Evolutionary conservation across 176 grass and related monocot species (phyloP), one percentile per base, ranked within the genome.

Genomic region (Phoenix dactylifera): DNA sequence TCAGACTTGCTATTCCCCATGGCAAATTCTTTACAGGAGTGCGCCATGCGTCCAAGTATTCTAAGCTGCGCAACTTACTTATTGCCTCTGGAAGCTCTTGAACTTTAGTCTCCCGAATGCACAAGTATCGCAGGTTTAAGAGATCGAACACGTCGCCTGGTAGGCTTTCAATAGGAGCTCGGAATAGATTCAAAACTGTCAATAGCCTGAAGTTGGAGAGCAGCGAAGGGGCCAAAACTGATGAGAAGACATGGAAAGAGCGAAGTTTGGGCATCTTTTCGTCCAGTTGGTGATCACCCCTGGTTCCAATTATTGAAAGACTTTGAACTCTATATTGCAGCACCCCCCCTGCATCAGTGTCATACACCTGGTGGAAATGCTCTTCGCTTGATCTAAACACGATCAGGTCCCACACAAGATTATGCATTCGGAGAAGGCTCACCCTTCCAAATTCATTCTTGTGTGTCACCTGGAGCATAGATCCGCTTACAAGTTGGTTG

Each of bases 81-180:
- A 81, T 53, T 24, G 62, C 64, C 58, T 19, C 15, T 12, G 79
- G 62, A 19, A 71, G 61, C 17, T 35, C 64, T 30, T 50, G 0
- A 65, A 75, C 59, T 48, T 59, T 65, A 4, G 79, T 81, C 49
- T 18, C 17, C 16, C 78, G 69, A 29, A 81, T 64, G 22, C 78
- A 59, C 20, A 81, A 60, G 51, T 59, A 81, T 49, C 79, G 44
- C 18, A 81, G 67, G 26, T 81, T 81, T 49, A 75, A 70, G 54
- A 81, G 54, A n/a, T 65, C 28, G 49, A 70, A 57, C 65, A 81
- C 66, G 28, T 81, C 72, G 0, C 54, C 70, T 3, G 66, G 66
- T 49, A 81, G 25, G 12, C 15, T 16, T 54, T 81, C 44, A 10
- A 81, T 75, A 18, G 60, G 64, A 26, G 48, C 57, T 23, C 74